Evolutionary conservation across 805 yeast genomes (phyloP), one percentile per base, ranked within the genome.

Genomic region (Ogataea degrootiae): DNA sequence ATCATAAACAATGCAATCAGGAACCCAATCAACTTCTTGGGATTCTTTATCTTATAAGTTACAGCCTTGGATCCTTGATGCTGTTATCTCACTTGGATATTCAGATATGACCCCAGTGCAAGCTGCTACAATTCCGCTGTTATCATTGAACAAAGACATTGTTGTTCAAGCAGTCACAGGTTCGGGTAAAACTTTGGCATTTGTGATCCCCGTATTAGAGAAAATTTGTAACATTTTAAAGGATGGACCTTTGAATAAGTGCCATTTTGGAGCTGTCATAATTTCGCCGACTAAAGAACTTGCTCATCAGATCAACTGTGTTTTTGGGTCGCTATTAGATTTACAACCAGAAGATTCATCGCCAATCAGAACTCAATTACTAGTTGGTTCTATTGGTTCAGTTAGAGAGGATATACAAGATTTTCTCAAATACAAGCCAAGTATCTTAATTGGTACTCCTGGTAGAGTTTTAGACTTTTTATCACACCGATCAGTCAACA

Each of bases 101-200:
- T 76, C 79, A 2, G 63, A 78, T 12, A 89, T 92, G 97, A 94
- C 99, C 0, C 96, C 99, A 0, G 99, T 94, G 0, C 99, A 94
- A 63, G 98, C 99, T 0, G 80, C 97, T 0, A 83, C 95, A 0
- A 86, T 94, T 43, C 99, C 99, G 0, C 69, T 91, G 50, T 78
- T 94, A 54, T 67, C 84, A 21, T 82, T 82, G 17, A 86, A 90
- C 61, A 92, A 92, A 60, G 99, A 94, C 67, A 97, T 94, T 4
- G 94, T 94, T 8, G 98, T 90, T 1, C 97, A 94, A 63, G 96
- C 97, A 0, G 96, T 89, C 1, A 94, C 99, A 0, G 99, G 99
- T 0, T 90, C 97, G 0, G 99, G 99, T n/a, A 94, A 94, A 63
- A 94, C 99, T 0, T 65, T 91, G n/a, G 85, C 97, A 3, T 94